A percentile compares a stretch with the other conserved stretches of the same genome.
Conservation (phyloP, 2,329 filamentous ascomycete species). For the Fusarium coffeatum region DNA sequence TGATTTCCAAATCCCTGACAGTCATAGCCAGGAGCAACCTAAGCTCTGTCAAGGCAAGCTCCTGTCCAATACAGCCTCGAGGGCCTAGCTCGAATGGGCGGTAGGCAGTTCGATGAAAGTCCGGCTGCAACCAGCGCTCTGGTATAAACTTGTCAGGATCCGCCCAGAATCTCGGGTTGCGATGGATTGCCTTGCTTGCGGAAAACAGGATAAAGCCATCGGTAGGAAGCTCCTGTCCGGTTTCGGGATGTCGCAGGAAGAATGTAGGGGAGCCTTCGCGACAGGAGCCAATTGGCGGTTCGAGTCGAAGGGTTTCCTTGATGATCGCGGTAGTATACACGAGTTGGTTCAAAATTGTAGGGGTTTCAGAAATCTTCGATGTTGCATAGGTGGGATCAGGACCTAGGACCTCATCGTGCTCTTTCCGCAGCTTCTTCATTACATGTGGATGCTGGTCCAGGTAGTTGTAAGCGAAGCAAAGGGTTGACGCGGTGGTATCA, state of each 20-base stretch:
- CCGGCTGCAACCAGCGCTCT: not conserved
- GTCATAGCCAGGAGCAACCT: not conserved
- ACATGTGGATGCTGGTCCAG: not conserved
- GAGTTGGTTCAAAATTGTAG: slow-evolving; percentile 1
- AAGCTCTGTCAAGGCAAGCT: slow-evolving; percentile 3
- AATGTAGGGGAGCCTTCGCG: slow-evolving; percentile 1
- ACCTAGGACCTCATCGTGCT: not conserved
- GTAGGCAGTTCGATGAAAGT: not conserved
- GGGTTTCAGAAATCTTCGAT: not conserved
- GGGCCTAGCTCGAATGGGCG: slow-evolving; percentile 10
- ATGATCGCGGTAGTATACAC: slow-evolving; percentile 5
- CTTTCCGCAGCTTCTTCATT: not conserved
- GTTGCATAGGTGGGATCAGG: not conserved
- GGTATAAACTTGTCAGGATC: slow-evolving; percentile 1
- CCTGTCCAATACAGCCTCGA: slow-evolving; percentile 3
- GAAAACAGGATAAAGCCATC: slow-evolving; percentile 12
- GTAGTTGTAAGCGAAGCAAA: slow-evolving; percentile 9
- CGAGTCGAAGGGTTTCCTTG: slow-evolving; percentile 9
- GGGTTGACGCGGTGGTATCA: not conserved
- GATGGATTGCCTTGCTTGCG: slow-evolving; percentile 2
- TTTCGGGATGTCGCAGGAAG: not conserved
- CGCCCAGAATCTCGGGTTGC: not conserved
- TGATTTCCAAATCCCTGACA: not conserved
- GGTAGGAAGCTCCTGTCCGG: not conserved
- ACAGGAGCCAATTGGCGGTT: not conserved